Evolutionary conservation across 495 filamentous ascomycete species (phyloP).

Genomic region (Opeltia flavorubescens): DNA sequence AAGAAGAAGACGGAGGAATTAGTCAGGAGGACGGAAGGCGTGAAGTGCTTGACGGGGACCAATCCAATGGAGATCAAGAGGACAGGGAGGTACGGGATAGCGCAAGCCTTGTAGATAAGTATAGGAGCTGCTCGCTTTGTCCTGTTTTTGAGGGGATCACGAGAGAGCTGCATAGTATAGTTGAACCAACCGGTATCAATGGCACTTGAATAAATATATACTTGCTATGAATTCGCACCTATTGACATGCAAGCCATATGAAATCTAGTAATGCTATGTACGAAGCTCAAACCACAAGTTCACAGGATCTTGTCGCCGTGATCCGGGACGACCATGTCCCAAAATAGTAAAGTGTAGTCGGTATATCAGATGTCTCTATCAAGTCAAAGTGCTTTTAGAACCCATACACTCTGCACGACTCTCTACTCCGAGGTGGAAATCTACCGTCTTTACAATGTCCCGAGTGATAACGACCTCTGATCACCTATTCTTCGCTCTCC

Average conservation of each 20-base stretch:
- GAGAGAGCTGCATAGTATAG: conserved; percentile 14
- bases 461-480: neutral
- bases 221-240: neutral
- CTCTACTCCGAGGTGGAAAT: no score
- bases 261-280: no score
- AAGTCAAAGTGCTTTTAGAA: no score
- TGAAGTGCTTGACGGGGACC: conserved; percentile 12
- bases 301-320: no score
- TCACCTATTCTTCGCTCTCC: neutral
- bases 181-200: conserved; percentile 1
- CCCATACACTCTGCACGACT: no score
- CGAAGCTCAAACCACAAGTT: no score
- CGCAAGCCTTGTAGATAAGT: conserved; percentile 58
- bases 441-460: neutral
- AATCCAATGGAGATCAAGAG: conserved; percentile 4
- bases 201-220: neutral
- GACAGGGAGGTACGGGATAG: conserved; percentile 27
- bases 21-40: conserved; percentile 32
- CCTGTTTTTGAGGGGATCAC: conserved; percentile 59
- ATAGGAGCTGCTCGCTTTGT: conserved; percentile 61
- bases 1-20: conserved; percentile 18
- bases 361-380: neutral
- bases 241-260: no score
- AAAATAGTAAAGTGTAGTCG: neutral
- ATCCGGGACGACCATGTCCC: no score